phyloP scores from a whole-genome alignment of 257 asterid genomes.

The Solanum medicagineum region DNA sequence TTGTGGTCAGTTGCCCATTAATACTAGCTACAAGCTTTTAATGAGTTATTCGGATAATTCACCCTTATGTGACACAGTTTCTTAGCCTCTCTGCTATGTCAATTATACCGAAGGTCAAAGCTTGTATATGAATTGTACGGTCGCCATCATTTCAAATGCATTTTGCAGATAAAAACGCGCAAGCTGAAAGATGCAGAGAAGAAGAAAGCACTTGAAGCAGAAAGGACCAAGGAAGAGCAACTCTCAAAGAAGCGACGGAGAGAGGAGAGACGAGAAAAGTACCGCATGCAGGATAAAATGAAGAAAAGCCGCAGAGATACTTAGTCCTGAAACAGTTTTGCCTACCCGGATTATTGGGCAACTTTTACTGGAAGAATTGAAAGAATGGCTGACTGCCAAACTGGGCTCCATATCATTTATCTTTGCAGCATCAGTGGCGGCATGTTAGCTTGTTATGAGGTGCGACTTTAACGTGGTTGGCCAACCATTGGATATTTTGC shows the following conservation, averaged over 20 bases:
- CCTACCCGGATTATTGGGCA: neutral
- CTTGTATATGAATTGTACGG: neutral
- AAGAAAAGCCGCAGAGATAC: slow-evolving; percentile 45
- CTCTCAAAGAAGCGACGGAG: slow-evolving; percentile 69
- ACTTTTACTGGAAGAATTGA: neutral
- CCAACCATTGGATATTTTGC: neutral
- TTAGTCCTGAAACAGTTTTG: neutral
- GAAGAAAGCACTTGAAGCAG: slow-evolving; percentile 43
- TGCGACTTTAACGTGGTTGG: neutral
- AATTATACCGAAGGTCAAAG: neutral
- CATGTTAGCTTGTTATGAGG: neutral
- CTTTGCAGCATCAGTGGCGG: neutral
- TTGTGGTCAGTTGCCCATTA: neutral
- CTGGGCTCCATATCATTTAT: neutral
- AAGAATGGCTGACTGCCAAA: neutral
- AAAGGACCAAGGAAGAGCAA: slow-evolving; percentile 67
- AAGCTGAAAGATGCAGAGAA: slow-evolving; percentile 51
- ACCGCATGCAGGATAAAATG: slow-evolving; percentile 53
- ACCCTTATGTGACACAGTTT: neutral
- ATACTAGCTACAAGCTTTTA: neutral
- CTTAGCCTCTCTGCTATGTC: neutral
- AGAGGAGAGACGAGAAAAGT: slow-evolving; percentile 77
- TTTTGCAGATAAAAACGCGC: slow-evolving; percentile 45
- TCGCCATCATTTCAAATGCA: neutral
- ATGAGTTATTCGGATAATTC: neutral